Evolutionary conservation across 352 stramenopile species (phyloP), one percentile per base, ranked within the genome.

Genomic region (Elongisporangium anandrum): DNA sequence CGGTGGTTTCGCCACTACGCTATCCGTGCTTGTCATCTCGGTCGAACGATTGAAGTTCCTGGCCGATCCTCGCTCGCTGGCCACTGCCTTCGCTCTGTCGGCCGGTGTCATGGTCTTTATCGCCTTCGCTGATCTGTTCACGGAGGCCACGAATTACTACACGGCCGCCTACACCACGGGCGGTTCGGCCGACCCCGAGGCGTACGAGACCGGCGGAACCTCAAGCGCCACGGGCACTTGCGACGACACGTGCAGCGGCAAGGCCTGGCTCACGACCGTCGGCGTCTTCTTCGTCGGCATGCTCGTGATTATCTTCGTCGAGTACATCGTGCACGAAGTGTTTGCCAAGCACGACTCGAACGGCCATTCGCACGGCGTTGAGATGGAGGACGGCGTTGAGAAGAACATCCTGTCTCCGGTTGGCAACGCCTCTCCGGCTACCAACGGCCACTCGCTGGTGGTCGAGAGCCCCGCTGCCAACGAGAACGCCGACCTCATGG

Each of bases 91-190:
- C 29, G 77, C 79, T 0, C 54, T 89, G n/a, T 85, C 79, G 1
- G 73, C 79, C n/a, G 75, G 79, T 63, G 79, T 89, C 41, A 89
- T 89, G 79, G 45, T 85, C 19, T 89, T 89, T 56, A 89, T 89
- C 55, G 74, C 65, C 50, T 61, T 89, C 4, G 73, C 79, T 17
- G 77, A 89, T 64, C 55, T 89, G 24, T 85, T 77, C 47, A 59
- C 67, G 0, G 77, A 89, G 38, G 49, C 72, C 0, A 57, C 87
- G 16, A 78, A 73, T 10, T 85, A 72, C 60, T 89, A 74, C 73
- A 70, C 66, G 21, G 72, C 75, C 4, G 63, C 69, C 7, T 87
- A 73, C 51, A 77, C 70, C 13, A 77, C 76, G 1, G 65, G 71
- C 19, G 79, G 75, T 17, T 70, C 66, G 1, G 72, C 69, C 3